Base-by-base conservation (phyloP, 805 yeast genomes). In the Cyberlindnera subsufficiens region DNA sequence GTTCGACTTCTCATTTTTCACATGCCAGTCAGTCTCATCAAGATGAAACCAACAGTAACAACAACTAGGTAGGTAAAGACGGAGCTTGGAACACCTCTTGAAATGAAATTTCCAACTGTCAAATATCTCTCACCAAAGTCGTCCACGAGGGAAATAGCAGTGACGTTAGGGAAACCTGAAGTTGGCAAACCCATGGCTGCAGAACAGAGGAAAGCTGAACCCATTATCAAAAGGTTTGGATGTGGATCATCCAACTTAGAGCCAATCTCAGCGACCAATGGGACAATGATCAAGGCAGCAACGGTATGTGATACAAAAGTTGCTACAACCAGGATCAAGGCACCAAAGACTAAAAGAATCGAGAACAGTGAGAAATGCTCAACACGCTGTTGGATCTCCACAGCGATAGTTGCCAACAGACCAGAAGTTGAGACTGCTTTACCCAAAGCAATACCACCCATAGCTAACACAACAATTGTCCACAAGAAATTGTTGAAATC, bases 161-260 rank as follows among this genome's bases (percentile, higher is more conserved):
- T 89, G 30, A 93, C 96, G 56, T 93, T 93, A 5, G 99, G 99
- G 71, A 93, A 91, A 0, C 99, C 98, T 3, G 96, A 86, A 0
- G 98, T 93, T 25, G 99, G 98, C 42, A 93, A 68, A 1, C 96
- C 98, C 98, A 93, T 93, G 2, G 98, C 99, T 31, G 86, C 82
- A 0, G 98, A 91, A 56, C 97, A 87, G 48, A 93, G 68, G 42
- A 78, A 57, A 0, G 82, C 78, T 4, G 80, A 65, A 5, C 70
- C 64, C 80, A 78, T 74, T 37, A 93, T 83, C 52, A 93, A 68
- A 37, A 91, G 59, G 49, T 89, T 74, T 30, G 98, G 96, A 63
- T 87, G 97, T 15, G 96, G 93, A 27, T 78, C 79, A 17, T 71
- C 68, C 61, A 86, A 61, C 33, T 77, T 69, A 33, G 78, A 70